These are phyloP conservation scores for Arthrocladium fulminans DNA, from an alignment of 2,329 filamentous ascomycete species.

Conservation along the genomic window DNA sequence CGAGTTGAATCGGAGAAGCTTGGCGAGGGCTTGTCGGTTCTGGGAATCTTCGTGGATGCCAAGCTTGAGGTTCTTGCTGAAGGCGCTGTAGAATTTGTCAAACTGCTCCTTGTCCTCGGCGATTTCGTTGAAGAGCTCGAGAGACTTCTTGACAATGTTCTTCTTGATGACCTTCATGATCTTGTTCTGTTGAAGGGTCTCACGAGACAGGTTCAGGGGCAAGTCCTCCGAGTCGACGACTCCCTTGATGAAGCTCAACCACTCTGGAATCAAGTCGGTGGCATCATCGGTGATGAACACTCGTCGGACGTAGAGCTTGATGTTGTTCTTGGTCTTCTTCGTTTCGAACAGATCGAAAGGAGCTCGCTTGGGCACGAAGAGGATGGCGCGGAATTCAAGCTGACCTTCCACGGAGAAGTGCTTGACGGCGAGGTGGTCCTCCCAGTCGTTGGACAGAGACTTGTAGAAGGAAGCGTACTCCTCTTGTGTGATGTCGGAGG, in stretches of 20 bases:
- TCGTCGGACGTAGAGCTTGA: constrained; percentile 99
- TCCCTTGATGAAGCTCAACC: constrained; percentile 99
- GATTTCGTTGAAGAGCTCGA: constrained; percentile 98
- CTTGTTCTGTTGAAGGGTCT: constrained; percentile 99
- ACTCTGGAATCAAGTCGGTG: constrained; percentile 97
- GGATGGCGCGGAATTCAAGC: constrained; percentile 99
- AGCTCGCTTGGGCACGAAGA: constrained; percentile 98
- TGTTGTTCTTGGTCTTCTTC: constrained; percentile 99
- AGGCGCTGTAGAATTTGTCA: constrained; percentile 99
- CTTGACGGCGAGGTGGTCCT: constrained; percentile 98
- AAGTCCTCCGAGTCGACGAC: constrained; percentile 99
- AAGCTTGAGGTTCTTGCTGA: constrained; percentile 99
- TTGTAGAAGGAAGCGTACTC: constrained; percentile 99
- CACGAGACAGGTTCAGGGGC: constrained; percentile 97
- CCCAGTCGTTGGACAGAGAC: constrained; percentile 99
- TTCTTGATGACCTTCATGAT: constrained; percentile 99
- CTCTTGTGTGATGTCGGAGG: constrained; percentile 85
- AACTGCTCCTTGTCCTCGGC: constrained; percentile 99
- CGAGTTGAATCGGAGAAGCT: constrained; percentile 97
- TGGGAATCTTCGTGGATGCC: constrained; percentile 99
- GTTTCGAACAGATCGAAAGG: constrained; percentile 99
- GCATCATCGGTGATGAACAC: constrained; percentile 99
- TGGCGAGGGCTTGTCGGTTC: constrained; percentile 86
- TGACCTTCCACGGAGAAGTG: constrained; percentile 99
- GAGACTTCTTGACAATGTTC: constrained; percentile 99